Conservation (phyloP, 495 filamentous ascomycete species). For the Evernia prunastri region DNA sequence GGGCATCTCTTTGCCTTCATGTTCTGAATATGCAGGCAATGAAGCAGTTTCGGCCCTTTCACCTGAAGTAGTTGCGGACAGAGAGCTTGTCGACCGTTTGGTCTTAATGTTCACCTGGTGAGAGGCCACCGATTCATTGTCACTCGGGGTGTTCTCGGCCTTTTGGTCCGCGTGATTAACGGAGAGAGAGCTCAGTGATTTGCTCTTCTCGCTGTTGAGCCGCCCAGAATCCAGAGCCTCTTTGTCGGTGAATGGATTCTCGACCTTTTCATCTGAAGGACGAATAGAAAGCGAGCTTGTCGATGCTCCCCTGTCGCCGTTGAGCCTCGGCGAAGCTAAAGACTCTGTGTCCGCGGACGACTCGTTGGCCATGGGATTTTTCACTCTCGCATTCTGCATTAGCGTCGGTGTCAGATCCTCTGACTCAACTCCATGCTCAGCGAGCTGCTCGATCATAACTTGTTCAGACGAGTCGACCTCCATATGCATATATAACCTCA, state of each 20-base stretch:
- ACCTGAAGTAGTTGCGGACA: conserved; percentile 30
- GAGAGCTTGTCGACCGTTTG: conserved; percentile 27
- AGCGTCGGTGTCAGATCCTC: conserved; percentile 74
- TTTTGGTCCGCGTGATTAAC: not conserved
- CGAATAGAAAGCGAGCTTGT: conserved; percentile 3
- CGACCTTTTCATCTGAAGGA: conserved; percentile 35
- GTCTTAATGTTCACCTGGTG: conserved; percentile 31
- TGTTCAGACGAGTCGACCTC: conserved; percentile 87
- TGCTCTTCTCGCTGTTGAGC: conserved; percentile 30
- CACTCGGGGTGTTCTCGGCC: conserved; percentile 42
- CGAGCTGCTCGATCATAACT: conserved; percentile 97
- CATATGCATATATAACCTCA: conserved; percentile 90
- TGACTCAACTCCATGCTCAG: conserved; percentile 82
- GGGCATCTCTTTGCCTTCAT: conserved; percentile 63
- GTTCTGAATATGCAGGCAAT: conserved; percentile 65
- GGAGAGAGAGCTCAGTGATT: conserved; percentile 18
- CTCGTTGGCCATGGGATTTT: conserved; percentile 74
- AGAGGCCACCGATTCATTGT: conserved; percentile 23
- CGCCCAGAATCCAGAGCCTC: conserved; percentile 26
- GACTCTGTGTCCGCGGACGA: conserved; percentile 23
- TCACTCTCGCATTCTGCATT: conserved; percentile 89
- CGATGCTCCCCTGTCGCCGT: conserved; percentile 28
- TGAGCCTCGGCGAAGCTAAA: conserved; percentile 30
- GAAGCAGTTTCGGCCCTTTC: conserved; percentile 38
- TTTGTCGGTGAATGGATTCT: conserved; percentile 28